Base-by-base conservation (phyloP, 495 filamentous ascomycete species). In the Jackrogersella minutella region DNA sequence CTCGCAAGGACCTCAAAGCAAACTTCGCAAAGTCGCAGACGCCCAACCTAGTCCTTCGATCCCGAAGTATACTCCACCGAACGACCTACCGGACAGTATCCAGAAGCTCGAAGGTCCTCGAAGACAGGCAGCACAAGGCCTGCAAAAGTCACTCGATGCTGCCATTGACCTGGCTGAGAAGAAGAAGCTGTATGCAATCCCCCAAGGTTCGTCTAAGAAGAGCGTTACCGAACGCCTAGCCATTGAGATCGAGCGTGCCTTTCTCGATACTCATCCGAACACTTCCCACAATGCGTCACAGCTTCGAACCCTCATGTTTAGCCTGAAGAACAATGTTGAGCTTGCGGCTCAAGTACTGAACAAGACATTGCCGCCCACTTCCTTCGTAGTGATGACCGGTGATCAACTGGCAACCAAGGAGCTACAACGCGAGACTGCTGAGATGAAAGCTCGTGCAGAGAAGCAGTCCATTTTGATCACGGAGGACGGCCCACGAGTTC, bases 321-420 rank as follows among this genome's bases (percentile, higher is more conserved):
- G 97, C 78, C 79, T 97, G 62, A 95, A 96, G 81, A 86, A 85
- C 74, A 99, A 99, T 74, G 74, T 85, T 61, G 87, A 90, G 63
- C 85, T 99, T 54, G 85, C 88, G 62, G 85, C 89, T 76, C 87
- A 90, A 46, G 79, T 99, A 36, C 83, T 97, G 24, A 84, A 82
- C 60, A 86, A 87, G 52, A 84, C 79, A 51, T 80, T 97, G 57
- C 86, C 88, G 3, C 83, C 93, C 0, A 82, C 88, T 17, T 86
- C 86, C 39, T 83, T 99, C 33, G 89, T 91, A 36, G 84, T 85
- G 57, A 97, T 99, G 94, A 86, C 86, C 8, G 82, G 89, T 1
- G 89, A 93, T 72, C 91, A 97, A 58, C 92, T 99, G 84, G 92
- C 92, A 6, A 93, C 91, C 61, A 91, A 96, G 75, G 93, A 98